Conservation (phyloP, 1,284 basidiomycete genomes). For the Anthracocystis panici-leucophaei region DNA sequence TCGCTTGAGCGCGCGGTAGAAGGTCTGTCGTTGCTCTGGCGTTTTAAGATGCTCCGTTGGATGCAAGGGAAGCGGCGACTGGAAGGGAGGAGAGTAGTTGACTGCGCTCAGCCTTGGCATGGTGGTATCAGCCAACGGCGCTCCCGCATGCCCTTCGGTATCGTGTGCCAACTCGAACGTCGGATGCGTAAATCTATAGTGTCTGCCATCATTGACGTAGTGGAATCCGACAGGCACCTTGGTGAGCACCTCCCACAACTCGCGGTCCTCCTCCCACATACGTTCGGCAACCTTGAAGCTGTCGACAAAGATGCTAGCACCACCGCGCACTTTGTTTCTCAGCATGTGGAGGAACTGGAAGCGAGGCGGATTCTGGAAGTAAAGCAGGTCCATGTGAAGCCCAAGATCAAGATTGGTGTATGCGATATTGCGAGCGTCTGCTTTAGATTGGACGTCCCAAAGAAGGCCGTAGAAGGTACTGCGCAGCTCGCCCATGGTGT, state of each 20-base stretch:
- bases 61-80: constrained; percentile 75
- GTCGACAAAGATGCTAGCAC: constrained; percentile 89
- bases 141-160: constrained; percentile 52
- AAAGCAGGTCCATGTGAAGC: constrained; percentile 83
- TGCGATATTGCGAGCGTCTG: constrained; percentile 84
- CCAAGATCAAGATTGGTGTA: constrained; percentile 92
- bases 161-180: constrained; percentile 78
- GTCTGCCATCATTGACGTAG: constrained; percentile 90
- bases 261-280: constrained; percentile 74
- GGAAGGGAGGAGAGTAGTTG: constrained; percentile 96
- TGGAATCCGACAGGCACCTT: constrained; percentile 84
- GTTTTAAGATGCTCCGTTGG: constrained; percentile 36
- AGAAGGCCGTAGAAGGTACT: constrained; percentile 88
- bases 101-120: constrained; percentile 72
- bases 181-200: constrained; percentile 82
- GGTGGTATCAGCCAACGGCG: constrained; percentile 19
- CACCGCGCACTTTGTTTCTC: constrained; percentile 78
- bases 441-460: constrained; percentile 88
- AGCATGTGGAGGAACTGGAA: constrained; percentile 93
- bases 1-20: constrained; percentile 74
- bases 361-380: constrained; percentile 77
- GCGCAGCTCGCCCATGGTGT: constrained; percentile 78
- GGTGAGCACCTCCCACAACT: constrained; percentile 76
- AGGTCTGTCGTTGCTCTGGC: constrained; percentile 33
- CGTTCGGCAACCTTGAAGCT: constrained; percentile 77